Conservation (phyloP, 2,329 filamentous ascomycete species). For the Sporothrix mexicana region DNA sequence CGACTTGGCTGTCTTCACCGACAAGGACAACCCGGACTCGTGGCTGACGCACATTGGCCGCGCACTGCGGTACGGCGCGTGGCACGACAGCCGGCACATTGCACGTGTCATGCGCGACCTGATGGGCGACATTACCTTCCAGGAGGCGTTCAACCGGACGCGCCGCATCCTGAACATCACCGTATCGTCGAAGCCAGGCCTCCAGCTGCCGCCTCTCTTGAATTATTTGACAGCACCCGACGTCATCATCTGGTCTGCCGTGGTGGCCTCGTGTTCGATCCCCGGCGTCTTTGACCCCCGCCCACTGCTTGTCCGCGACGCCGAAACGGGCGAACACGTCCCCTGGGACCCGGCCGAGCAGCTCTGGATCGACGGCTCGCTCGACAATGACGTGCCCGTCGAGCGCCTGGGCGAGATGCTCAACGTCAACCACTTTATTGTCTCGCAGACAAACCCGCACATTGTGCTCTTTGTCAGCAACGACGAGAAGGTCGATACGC, state of each 20-base stretch:
- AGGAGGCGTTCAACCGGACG: slow-evolving; percentile 95
- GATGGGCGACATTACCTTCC: slow-evolving; percentile 89
- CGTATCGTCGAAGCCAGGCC: slow-evolving; percentile 84
- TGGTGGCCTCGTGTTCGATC: slow-evolving; percentile 93
- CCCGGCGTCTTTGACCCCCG: slow-evolving; percentile 83
- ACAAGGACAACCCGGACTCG: slow-evolving; percentile 62
- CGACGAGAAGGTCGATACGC: slow-evolving; percentile 61
- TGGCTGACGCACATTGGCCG: slow-evolving; percentile 72
- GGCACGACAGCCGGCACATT: slow-evolving; percentile 84
- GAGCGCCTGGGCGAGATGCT: slow-evolving; percentile 91
- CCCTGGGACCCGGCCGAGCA: slow-evolving; percentile 88
- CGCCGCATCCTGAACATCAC: slow-evolving; percentile 91
- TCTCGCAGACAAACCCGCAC: slow-evolving; percentile 95
- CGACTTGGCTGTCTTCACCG: slow-evolving; percentile 81
- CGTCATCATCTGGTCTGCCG: slow-evolving; percentile 94
- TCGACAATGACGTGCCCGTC: slow-evolving; percentile 94
- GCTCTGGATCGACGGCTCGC: slow-evolving; percentile 91
- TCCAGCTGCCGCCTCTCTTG: slow-evolving; percentile 83
- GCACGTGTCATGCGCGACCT: slow-evolving; percentile 79
- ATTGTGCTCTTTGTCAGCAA: slow-evolving; percentile 83
- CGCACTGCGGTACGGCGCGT: slow-evolving; percentile 78
- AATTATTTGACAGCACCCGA: slow-evolving; percentile 95
- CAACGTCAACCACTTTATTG: slow-evolving; percentile 98
- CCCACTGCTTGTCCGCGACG: slow-evolving; percentile 82
- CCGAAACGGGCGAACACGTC: slow-evolving; percentile 73